A percentile compares a stretch with the other conserved stretches of the same genome.
Conservation (phyloP, 2,329 filamentous ascomycete genomes). For the Sarocladium strictum region DNA sequence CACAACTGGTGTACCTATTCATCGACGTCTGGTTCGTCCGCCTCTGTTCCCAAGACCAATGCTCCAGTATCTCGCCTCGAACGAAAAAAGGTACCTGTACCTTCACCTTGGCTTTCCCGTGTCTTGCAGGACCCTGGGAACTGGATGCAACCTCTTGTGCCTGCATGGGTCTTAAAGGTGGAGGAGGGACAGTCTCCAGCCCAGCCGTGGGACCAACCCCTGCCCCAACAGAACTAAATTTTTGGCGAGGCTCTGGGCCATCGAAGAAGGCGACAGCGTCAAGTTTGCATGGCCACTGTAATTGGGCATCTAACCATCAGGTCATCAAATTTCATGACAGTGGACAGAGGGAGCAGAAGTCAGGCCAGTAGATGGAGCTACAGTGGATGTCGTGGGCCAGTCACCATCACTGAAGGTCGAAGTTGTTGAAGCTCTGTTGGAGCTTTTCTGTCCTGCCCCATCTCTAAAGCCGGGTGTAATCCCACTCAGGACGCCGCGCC, state of each 20-base stretch:
- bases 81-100: neutral
- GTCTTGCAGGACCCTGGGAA: slow-evolving; percentile 7
- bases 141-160: slow-evolving; percentile 8
- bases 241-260: slow-evolving; percentile 17
- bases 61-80: neutral
- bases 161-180: neutral
- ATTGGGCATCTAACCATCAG: neutral
- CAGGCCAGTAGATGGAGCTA: neutral
- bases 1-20: too few species aligned
- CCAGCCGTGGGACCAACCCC: slow-evolving; percentile 5
- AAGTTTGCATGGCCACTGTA: neutral
- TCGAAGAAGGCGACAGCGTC: neutral
- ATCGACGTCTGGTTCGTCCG: neutral
- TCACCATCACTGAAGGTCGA: neutral
- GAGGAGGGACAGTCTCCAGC: slow-evolving; percentile 6
- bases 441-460: neutral
- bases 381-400: neutral
- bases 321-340: neutral
- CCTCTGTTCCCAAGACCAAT: neutral
- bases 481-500: neutral
- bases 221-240: slow-evolving; percentile 28
- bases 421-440: slow-evolving; percentile 2
- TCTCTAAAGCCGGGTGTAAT: neutral
- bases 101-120: neutral
- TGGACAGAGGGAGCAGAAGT: neutral